Evolutionary conservation across 257 asterid genomes (phyloP).

Genomic region (Coffea canephora): DNA sequence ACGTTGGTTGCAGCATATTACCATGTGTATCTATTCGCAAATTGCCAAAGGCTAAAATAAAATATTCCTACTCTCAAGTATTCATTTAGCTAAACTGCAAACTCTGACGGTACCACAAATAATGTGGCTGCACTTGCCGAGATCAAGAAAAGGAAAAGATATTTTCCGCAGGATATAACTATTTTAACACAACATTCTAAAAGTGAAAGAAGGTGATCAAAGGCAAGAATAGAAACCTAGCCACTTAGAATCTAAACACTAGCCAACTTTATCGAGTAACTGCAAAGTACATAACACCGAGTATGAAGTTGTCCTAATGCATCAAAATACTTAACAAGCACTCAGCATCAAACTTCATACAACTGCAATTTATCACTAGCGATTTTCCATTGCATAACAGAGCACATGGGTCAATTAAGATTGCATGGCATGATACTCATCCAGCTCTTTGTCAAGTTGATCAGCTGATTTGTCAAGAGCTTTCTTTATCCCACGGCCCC

Average conservation of each 20-base stretch:
- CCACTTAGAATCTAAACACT: not conserved
- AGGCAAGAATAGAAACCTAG: not conserved
- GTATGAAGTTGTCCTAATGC: not conserved
- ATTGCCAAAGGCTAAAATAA: too few relatives aligned
- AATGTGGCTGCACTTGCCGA: not conserved
- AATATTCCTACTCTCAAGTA: too few relatives aligned
- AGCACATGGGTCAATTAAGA: slow-evolving; percentile 18
- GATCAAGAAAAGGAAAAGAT: too few relatives aligned
- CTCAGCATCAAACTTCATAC: slow-evolving; percentile 18
- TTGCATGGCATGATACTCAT: slow-evolving; percentile 76
- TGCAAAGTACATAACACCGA: not conserved
- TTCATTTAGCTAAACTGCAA: too few relatives aligned
- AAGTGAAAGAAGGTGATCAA: not conserved
- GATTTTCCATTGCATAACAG: not conserved
- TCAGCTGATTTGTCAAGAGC: slow-evolving; percentile 63
- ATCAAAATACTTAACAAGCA: slow-evolving; percentile 4
- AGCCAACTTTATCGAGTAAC: not conserved
- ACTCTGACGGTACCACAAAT: too few relatives aligned
- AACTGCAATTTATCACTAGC: slow-evolving; percentile 15
- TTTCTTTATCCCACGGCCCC: slow-evolving; percentile 51
- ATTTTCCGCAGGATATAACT: too few relatives aligned
- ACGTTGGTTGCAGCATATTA: too few relatives aligned
- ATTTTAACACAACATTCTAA: not conserved
- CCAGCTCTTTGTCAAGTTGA: slow-evolving; percentile 89
- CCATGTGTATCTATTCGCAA: too few relatives aligned